phyloP scores from a whole-genome alignment of 2,329 filamentous ascomycete species.

The Fusarium buharicum region DNA sequence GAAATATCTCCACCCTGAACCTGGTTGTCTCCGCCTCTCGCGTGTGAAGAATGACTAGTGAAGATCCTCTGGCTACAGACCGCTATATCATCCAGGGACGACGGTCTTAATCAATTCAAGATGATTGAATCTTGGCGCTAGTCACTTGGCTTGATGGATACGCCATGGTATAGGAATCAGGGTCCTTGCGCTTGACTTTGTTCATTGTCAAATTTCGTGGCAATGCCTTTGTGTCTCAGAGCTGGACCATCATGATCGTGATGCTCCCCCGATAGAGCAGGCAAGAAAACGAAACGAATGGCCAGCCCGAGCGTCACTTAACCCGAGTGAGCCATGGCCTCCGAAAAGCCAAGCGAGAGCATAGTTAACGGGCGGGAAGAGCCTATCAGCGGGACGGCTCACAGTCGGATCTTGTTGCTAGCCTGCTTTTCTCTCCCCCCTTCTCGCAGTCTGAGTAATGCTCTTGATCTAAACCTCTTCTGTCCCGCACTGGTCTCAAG shows the following conservation, averaged over 20 bases:
- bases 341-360: conserved; percentile 18
- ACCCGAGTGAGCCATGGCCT: conserved; percentile 23
- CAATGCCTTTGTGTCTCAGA: conserved; percentile 10
- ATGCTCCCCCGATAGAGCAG: conserved; percentile 21
- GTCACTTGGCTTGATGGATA: conserved; percentile 5
- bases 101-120: conserved; percentile 6
- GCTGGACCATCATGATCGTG: conserved; percentile 8
- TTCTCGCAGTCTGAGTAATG: conserved; percentile 2
- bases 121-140: conserved; percentile 6
- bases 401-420: conserved; percentile 29
- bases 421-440: conserved; percentile 5
- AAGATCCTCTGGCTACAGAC: conserved; percentile 26
- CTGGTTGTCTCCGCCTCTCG: conserved; percentile 19
- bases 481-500: conserved; percentile 23
- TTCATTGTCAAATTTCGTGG: not conserved
- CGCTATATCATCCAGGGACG: conserved; percentile 15
- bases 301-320: conserved; percentile 28
- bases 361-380: conserved; percentile 35
- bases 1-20: conserved; percentile 28
- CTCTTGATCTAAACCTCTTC: conserved; percentile 28
- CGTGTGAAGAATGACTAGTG: conserved; percentile 3
- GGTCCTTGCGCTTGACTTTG: not conserved
- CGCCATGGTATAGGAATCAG: conserved; percentile 3
- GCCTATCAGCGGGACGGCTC: conserved; percentile 40
- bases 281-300: conserved; percentile 28